Evolutionary conservation across 2,329 filamentous ascomycete species (phyloP), one percentile per base, ranked within the genome.

Genomic region (Diplodia mutila): DNA sequence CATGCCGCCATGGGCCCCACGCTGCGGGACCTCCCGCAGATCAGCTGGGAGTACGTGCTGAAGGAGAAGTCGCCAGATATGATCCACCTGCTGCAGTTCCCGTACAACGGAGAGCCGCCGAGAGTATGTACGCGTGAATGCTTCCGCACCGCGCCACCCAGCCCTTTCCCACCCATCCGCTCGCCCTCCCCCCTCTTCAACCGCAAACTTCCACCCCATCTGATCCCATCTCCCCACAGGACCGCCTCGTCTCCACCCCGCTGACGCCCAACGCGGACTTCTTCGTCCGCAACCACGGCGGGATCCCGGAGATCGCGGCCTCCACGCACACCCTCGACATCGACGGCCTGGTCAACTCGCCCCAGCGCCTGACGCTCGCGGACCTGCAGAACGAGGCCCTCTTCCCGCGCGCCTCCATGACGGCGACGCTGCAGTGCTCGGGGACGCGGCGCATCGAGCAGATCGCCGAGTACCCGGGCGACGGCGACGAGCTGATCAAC

Each of bases 251-350:
- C 0, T 83, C 84, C 0, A 82, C 82, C 4, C 82, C 85, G 25
- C 83, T 91, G 48, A 92, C 90, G 0, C 80, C 83, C 0, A 92
- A 91, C 69, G 71, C 80, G 4, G 79, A 85, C n/a, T 86, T 89
- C 70, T 92, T 91, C 70, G 87, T 92, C 0, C 83, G 90, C 8
- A 92, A 92, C 68, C 90, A 92, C 69, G 89, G 90, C 11, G 89
- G 90, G 0, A 87, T 92, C 21, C 90, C 90, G 0, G 80, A 85
- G 8, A 91, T 92, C 65, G 83, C 90, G 9, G 78, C 83, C 1
- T 81, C 85, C 0, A 80, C 84, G 2, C 89, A 80, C 72, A 83
- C 79, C 27, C 80, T 90, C 18, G 77, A 80, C 1, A 75, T 91
- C 5, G 86, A 87, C 67, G 89, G 89, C 0, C 80, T 90, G 0